Evolutionary conservation across 202 grass and related monocot genomes (phyloP).

Genomic region (Brachypodium distachyon): DNA sequence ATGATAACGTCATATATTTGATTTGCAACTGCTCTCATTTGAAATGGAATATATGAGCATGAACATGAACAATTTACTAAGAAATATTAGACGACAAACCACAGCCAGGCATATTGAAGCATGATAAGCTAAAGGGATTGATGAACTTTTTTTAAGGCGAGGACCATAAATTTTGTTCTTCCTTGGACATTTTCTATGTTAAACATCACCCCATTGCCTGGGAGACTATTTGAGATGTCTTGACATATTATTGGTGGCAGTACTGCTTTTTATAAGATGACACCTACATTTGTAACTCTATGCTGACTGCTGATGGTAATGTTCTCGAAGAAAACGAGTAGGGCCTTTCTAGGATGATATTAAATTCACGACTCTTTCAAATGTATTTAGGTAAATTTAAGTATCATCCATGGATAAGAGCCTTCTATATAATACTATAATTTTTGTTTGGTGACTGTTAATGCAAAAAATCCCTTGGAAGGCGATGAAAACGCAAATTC

Average conservation of each 20-base stretch:
- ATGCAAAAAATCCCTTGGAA: not conserved
- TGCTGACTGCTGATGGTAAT: not conserved
- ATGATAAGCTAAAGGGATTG: not conserved
- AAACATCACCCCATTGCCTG: not conserved
- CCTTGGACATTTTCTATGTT: not conserved
- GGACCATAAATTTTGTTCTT: not conserved
- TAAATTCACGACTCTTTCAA: not conserved
- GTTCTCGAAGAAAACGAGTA: not conserved
- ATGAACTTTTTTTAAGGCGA: not conserved
- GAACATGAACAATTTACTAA: not conserved
- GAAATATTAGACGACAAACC: not conserved
- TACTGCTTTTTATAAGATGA: not conserved
- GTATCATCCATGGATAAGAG: not conserved
- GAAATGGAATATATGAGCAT: not conserved
- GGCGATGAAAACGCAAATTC: not conserved
- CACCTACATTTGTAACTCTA: not conserved
- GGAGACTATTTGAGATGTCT: not conserved
- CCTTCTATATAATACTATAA: not conserved
- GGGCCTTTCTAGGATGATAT: not conserved
- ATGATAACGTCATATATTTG: too few relatives aligned
- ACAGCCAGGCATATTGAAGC: not conserved
- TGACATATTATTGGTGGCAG: not conserved
- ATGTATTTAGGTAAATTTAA: not conserved
- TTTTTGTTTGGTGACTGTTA: not conserved
- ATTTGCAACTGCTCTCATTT: not conserved